A percentile compares a stretch with the other conserved stretches of the same genome.
Conservation (phyloP, 371 early-diverging fungal genomes). For the Actinomortierella ambigua region DNA sequence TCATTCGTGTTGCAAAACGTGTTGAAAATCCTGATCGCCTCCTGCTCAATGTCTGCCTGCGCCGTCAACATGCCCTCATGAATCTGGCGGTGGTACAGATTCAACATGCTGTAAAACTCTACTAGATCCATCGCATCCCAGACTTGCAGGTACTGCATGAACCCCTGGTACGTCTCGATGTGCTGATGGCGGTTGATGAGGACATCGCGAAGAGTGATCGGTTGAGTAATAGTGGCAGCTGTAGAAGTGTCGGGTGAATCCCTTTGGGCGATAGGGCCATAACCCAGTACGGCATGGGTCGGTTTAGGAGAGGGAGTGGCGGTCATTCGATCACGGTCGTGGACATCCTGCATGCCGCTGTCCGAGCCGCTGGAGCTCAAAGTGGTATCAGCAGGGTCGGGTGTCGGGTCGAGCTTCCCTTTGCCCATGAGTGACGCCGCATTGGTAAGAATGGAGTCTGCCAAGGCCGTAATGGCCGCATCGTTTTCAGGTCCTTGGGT, state of each 20-base stretch:
- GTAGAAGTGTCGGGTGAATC: too few species aligned
- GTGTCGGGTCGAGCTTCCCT: not conserved
- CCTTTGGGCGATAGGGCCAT: too few species aligned
- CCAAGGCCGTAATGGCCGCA: slow-evolving; percentile 25
- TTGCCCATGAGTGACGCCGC: slow-evolving; percentile 39
- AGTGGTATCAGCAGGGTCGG: too few species aligned
- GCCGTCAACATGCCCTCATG: slow-evolving; percentile 23
- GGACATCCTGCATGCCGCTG: too few species aligned
- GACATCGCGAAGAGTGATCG: slow-evolving; percentile 14
- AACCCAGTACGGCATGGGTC: too few species aligned
- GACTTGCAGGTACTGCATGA: slow-evolving; percentile 36
- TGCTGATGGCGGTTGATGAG: slow-evolving; percentile 25
- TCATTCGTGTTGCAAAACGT: slow-evolving; percentile 25
- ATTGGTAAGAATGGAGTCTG: slow-evolving; percentile 40
- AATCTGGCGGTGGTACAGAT: slow-evolving; percentile 38
- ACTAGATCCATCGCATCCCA: slow-evolving; percentile 45
- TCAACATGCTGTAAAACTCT: slow-evolving; percentile 15
- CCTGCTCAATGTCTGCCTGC: slow-evolving; percentile 22
- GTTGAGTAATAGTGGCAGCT: not conserved
- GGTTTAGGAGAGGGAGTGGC: too few species aligned
- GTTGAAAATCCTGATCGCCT: slow-evolving; percentile 26
- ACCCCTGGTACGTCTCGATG: slow-evolving; percentile 30
- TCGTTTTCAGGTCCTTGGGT: slow-evolving; percentile 5
- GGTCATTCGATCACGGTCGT: too few species aligned
- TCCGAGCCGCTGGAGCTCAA: too few species aligned